These are phyloP conservation scores for Lactifluus volemus DNA, from an alignment of 768 basidiomycete species.

Conservation along the genomic window DNA sequence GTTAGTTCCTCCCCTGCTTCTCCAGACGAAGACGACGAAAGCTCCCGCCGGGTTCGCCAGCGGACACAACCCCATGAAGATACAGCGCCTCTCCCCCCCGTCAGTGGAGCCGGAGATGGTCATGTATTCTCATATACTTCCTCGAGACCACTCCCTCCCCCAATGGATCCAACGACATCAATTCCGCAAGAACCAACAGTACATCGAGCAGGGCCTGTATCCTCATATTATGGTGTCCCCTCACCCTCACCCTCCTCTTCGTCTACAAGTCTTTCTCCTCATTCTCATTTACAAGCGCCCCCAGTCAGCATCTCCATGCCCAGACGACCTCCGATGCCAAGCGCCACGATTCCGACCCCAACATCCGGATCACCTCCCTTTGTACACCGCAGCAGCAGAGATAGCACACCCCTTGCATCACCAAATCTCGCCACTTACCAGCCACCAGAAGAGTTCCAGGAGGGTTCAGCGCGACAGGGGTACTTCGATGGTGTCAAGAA, in stretches of 20 bases:
- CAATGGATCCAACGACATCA: background rate
- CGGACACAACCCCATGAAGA: slow-evolving; percentile 6
- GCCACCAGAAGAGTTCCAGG: slow-evolving; percentile 32
- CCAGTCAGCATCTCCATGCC: slow-evolving; percentile 6
- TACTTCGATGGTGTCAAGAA: slow-evolving; percentile 26
- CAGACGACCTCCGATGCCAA: slow-evolving; percentile 22
- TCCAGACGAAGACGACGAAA: slow-evolving; percentile 4
- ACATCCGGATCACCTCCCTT: slow-evolving; percentile 9
- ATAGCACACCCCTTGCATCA: slow-evolving; percentile 26
- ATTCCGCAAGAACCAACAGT: background rate
- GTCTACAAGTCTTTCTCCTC: background rate
- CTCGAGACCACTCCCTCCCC: slow-evolving; percentile 15
- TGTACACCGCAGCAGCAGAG: slow-evolving; percentile 10
- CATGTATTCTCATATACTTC: slow-evolving; percentile 5
- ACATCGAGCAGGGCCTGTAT: background rate
- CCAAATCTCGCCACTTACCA: slow-evolving; percentile 32
- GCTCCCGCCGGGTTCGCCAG: slow-evolving; percentile 5
- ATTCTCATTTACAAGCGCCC: background rate
- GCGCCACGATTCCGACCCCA: slow-evolving; percentile 18
- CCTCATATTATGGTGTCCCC: background rate
- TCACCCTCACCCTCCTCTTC: background rate
- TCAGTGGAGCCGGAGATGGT: background rate
- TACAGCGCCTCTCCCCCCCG: slow-evolving; percentile 3
- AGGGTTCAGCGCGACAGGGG: slow-evolving; percentile 14
- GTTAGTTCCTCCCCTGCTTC: slow-evolving; percentile 2